A percentile compares a stretch with the other conserved stretches of the same genome.
These are phyloP conservation scores for Diaporthe sp. DNA, from an alignment of 2,329 filamentous ascomycete species.

Conservation along the genomic window DNA sequence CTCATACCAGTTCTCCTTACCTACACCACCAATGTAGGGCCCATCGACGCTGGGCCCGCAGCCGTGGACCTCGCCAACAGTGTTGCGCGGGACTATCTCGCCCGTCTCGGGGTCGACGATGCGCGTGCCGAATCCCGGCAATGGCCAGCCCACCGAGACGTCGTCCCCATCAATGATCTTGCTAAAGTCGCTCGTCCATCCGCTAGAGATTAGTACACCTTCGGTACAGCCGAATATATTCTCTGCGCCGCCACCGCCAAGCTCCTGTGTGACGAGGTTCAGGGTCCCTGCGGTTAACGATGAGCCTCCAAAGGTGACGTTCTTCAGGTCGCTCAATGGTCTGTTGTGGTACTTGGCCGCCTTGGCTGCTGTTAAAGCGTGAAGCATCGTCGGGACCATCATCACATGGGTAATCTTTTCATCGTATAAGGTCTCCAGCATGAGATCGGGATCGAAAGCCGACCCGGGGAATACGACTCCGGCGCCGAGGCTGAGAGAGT, in stretches of 20 bases:
- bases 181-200: constrained; percentile 3
- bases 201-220: neutral
- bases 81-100: constrained; percentile 8
- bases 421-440: constrained; percentile 19
- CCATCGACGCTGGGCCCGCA: constrained; percentile 21
- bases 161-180: constrained; percentile 18
- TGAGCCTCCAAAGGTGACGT: constrained; percentile 9
- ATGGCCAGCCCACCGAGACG: constrained; percentile 16
- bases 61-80: constrained; percentile 17
- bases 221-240: constrained; percentile 27
- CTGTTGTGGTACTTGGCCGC: constrained; percentile 4
- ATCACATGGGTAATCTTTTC: neutral
- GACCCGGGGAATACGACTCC: neutral
- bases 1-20: constrained; percentile 30
- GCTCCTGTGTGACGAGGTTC: neutral
- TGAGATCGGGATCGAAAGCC: constrained; percentile 8
- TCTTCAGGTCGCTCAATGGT: constrained; percentile 14
- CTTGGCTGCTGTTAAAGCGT: constrained; percentile 14
- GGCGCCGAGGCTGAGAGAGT: neutral
- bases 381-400: constrained; percentile 27
- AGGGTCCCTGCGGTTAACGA: neutral
- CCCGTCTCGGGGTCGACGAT: constrained; percentile 27
- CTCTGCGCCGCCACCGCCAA: constrained; percentile 8
- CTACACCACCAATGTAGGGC: constrained; percentile 25
- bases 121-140: constrained; percentile 1